Base-by-base conservation (phyloP, 1,284 basidiomycete species). In the Papiliotrema nemorosa region DNA sequence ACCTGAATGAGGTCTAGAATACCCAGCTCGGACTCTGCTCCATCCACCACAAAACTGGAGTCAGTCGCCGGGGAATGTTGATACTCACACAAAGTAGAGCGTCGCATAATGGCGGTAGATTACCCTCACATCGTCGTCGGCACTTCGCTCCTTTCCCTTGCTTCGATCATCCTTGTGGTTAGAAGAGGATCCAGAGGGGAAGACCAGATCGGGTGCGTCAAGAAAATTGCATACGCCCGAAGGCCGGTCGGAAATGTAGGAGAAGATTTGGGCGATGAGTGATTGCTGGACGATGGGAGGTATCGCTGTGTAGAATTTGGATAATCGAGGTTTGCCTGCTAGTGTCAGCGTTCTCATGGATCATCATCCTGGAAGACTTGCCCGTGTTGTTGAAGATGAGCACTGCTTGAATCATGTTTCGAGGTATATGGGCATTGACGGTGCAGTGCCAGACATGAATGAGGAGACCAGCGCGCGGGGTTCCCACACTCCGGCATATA, bases 1-100 rank as follows among this genome's bases (percentile, higher is more conserved):
- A 91, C 92, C 81, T 99, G 96, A 44, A 99, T 98, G 54, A 99
- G 75, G 69, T 99, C 96, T 42, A 99, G 76, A 52, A 98, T 89
- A 1, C 93, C 96, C 13, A 99, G 79, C 74, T 98, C 94, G 66
- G 89, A 93, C 78, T 98, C 94, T 37, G 88, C 88, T 33, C 84
- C 84, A 64, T 97, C 94, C 24, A 97, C 92, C 6, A 97, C 88
- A 70, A 97, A 94, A 14, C 72, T 73, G 46, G n/a, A 5, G 16
- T 40, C 50, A 50, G 57, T 45, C 29, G 35, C n/a, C 44, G 5
- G 20, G n/a, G 26, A 24, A 27, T 21, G 18, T 22, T 12, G 26
- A 25, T 60, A 31, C 72, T 55, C 49, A 74, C 66, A 96, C 92
- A 69, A 98, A 98, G 76, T 91, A 93, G 25, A 98, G 80, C 2